Conservation (phyloP, 106 monocot genomes). For the Dioscorea zingiberensis region DNA sequence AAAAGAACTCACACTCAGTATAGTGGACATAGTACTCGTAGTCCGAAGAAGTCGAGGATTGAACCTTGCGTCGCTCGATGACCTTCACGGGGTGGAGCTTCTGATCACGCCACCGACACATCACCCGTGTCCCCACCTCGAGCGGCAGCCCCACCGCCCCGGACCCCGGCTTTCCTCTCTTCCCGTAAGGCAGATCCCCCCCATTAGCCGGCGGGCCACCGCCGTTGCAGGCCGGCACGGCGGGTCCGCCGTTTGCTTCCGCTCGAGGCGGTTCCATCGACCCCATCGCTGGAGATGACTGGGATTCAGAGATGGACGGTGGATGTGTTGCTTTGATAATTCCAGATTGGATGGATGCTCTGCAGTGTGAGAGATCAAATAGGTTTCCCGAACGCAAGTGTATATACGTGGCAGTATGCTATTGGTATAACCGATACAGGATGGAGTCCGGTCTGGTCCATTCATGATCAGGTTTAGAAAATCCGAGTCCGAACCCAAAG, state of each 20-base stretch:
- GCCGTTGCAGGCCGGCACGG: constrained; percentile 20
- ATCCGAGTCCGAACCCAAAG: too few relatives aligned
- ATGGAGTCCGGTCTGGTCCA: too few relatives aligned
- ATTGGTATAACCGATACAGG: too few relatives aligned
- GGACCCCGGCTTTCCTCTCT: constrained; percentile 12
- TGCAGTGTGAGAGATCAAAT: too few relatives aligned
- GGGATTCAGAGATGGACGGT: too few relatives aligned
- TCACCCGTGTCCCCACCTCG: constrained; percentile 83
- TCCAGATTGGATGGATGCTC: too few relatives aligned
- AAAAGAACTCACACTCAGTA: constrained; percentile 66
- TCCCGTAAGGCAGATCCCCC: constrained; percentile 4
- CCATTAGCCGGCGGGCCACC: neutral
- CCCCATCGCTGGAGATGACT: constrained; percentile 35
- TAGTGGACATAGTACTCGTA: constrained; percentile 99
- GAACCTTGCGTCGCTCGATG: constrained; percentile 73
- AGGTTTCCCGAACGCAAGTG: too few relatives aligned
- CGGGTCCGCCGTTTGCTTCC: constrained; percentile 30
- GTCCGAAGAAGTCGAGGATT: constrained; percentile 17
- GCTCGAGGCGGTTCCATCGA: constrained; percentile 55
- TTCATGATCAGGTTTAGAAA: too few relatives aligned
- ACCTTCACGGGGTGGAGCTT: constrained; percentile 96
- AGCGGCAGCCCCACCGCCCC: constrained; percentile 36
- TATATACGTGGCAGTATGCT: too few relatives aligned
- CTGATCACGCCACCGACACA: constrained; percentile 93
- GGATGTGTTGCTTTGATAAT: neutral